Evolutionary conservation across 2,329 filamentous ascomycete genomes (phyloP), one percentile per base, ranked within the genome.

Genomic region (Trichoderma guizhouense): DNA sequence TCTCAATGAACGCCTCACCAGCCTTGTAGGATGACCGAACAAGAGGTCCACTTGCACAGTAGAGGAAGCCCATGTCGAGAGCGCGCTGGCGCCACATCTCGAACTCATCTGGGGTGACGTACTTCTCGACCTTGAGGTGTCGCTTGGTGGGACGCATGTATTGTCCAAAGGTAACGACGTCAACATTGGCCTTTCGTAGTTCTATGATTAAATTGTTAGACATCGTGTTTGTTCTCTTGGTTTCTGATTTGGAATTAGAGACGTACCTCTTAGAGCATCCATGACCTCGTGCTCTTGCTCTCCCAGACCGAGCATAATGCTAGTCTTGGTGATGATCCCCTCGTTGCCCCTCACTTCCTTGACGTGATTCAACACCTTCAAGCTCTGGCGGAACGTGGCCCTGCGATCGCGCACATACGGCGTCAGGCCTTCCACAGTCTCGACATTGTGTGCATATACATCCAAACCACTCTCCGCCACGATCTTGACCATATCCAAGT

Each of bases 71-170:
- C 90, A 98, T 90, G 74, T 98, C 94, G 60, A 98, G 86, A 51
- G 96, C 95, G 66, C 94, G 90, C 83, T 94, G 89, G 73, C 93
- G 89, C 96, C 96, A 99, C 78, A 92, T 85, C 79, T 98, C 95
- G 79, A 99, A 99, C 74, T 91, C 90, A 73, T 92, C 93, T 1
- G 96, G 96, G 0, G 94, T 95, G 61, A 99, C 89, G 81, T 99
- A 99, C 81, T 95, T 94, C 79, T 97, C 92, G 36, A 99, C 96
- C 82, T 97, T 92, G 89, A 99, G 95, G 82, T 99, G 96, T 58
- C 95, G 90, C 86, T 98, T 99, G 5, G 96, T 99, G 2, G 96
- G 96, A 12, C 95, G 93, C 96, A 99, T 99, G 85, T 99, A 99
- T 85, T 99, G 96, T n/a, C 96, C 96, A 76, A 99, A 99, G 0